Base-by-base conservation (phyloP, 169 alveolate species). In the Neospora caninum region DNA sequence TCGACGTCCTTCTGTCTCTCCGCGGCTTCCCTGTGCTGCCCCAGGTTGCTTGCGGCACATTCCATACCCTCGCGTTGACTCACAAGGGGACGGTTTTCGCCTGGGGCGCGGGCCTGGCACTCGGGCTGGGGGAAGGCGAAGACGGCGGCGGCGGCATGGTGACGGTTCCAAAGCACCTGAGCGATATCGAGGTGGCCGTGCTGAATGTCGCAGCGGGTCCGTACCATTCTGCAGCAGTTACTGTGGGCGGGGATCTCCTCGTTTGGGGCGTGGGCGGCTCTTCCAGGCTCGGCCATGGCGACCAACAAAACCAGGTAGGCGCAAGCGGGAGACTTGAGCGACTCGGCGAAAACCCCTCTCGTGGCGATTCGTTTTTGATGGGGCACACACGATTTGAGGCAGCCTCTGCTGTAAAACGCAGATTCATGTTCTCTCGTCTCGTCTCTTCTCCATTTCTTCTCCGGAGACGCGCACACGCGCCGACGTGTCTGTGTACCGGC, bases 221-320 rank as follows among this genome's bases (percentile, higher is more conserved):
- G 13, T 96, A 96, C 78, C 95, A 96, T 80, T 96, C 96, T 42
- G 97, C 97, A 9, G 97, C 96, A 2, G 95, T 96, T 0, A 94
- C 94, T 54, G 93, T 87, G 18, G 89, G 89, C 87, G 97, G 97
- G 0, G 98, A 96, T 80, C 82, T 96, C 27, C 54, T 80, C 49
- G 87, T 95, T 7, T 96, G 98, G 98, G 98, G 98, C 0, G 94
- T 94, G 9, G 97, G 97, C 16, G 93, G 96, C 70, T 69, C 88
- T 36, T 93, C 49, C 84, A 92, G 98, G 31, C 92, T 96, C 29
- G 98, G 98, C 22, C 97, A 94, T 54, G 96, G 97, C 20, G 94
- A 91, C 49, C 94, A 92, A 45, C 89, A 91, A 36, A 95, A 96
- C 91, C 95, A 87, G 70, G 96, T 93, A 29, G 29, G 94, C 64